These are phyloP conservation scores for Saccharomycopsis babjevae DNA, from an alignment of 805 yeast species.

Conservation along the genomic window DNA sequence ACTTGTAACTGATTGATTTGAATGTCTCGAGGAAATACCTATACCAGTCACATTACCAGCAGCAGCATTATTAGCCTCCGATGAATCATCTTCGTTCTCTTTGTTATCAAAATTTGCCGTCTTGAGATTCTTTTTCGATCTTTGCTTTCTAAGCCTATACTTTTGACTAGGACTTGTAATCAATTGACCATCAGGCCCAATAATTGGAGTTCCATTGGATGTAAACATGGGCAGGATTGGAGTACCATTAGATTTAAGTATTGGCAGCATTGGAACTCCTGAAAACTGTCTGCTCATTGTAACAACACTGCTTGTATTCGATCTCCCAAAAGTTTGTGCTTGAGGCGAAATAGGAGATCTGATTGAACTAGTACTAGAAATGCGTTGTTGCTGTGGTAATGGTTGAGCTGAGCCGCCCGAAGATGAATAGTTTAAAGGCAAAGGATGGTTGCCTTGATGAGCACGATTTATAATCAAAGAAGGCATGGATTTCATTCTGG, in stretches of 20 bases:
- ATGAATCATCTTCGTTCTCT: slow-evolving; percentile 14
- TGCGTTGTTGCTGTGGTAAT: neutral
- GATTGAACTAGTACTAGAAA: neutral
- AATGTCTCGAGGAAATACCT: slow-evolving; percentile 26
- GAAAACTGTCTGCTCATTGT: neutral
- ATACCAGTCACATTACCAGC: slow-evolving; percentile 35
- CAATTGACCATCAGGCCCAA: slow-evolving; percentile 6
- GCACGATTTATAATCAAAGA: neutral
- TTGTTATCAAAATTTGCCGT: slow-evolving; percentile 7
- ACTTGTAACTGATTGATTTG: slow-evolving; percentile 2
- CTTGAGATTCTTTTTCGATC: slow-evolving; percentile 12
- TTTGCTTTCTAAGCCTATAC: slow-evolving; percentile 11
- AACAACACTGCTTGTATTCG: neutral
- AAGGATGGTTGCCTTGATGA: neutral
- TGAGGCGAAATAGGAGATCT: neutral
- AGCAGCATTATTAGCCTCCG: slow-evolving; percentile 23
- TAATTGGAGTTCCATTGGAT: slow-evolving; percentile 2
- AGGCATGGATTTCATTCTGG: neutral
- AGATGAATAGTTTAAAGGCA: neutral
- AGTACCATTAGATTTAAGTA: neutral
- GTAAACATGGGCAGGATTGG: neutral
- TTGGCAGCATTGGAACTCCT: neutral
- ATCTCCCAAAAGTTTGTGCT: neutral
- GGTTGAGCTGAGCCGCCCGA: neutral
- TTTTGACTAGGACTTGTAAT: slow-evolving; percentile 17